A percentile compares a stretch with the other conserved stretches of the same genome.
phyloP scores from a whole-genome alignment of 148 eudicot genomes.

The Agrostemma githago region DNA sequence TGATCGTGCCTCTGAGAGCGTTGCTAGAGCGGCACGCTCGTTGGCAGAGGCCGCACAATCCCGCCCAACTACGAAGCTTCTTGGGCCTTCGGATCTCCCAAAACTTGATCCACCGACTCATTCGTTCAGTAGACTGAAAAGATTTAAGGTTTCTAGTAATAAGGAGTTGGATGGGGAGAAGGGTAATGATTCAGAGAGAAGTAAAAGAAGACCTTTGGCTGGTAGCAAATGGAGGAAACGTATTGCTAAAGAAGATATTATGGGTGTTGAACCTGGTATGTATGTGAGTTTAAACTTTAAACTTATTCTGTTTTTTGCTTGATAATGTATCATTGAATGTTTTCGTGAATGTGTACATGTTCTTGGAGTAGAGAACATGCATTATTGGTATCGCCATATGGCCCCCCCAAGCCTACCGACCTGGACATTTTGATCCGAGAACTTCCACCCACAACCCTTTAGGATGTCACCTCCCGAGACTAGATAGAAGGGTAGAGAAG shows the following conservation, averaged over 20 bases:
- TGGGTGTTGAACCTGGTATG: conserved; percentile 48
- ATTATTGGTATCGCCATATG: background rate
- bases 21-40: conserved; percentile 53
- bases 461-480: no score
- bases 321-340: background rate
- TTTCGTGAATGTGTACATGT: background rate
- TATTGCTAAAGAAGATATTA: conserved; percentile 47
- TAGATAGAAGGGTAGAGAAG: no score
- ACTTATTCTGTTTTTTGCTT: conserved; percentile 6
- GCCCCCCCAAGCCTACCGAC: no score
- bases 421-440: no score
- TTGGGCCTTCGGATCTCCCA: conserved; percentile 59
- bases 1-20: conserved; percentile 64
- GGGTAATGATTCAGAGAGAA: conserved; percentile 40
- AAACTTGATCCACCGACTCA: conserved; percentile 68
- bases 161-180: conserved; percentile 40
- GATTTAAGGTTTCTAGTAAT: conserved; percentile 40
- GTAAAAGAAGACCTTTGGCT: conserved; percentile 76
- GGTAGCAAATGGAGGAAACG: conserved; percentile 72
- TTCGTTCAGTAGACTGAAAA: conserved; percentile 59
- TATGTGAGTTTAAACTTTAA: conserved; percentile 1
- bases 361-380: background rate
- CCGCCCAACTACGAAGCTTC: conserved; percentile 84
- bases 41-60: conserved; percentile 76
- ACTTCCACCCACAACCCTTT: no score